phyloP scores from a whole-genome alignment of 345 rosid genomes.

The Lumnitzera littorea region DNA sequence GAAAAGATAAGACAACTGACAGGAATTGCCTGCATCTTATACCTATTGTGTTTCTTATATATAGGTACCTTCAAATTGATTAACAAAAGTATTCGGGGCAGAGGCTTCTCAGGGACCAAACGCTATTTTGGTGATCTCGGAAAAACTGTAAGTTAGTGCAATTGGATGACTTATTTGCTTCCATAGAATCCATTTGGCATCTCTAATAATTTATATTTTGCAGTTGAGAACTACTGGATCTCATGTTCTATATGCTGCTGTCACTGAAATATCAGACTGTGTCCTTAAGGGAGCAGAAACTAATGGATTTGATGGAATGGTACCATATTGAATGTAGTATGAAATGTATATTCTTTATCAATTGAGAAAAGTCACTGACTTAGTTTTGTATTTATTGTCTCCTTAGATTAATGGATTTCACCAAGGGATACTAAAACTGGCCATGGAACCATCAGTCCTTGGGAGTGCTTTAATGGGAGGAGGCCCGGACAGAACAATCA shows the following conservation, averaged over 20 bases:
- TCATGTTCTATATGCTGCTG: conserved; percentile 70
- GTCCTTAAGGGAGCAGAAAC: conserved; percentile 84
- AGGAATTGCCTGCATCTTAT: no score
- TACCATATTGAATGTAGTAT: conserved; percentile 12
- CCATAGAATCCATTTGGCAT: no score
- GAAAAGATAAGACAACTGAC: no score
- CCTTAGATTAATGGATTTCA: conserved; percentile 73
- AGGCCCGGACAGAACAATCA: conserved; percentile 85
- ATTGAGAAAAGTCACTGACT: not conserved
- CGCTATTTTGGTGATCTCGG: conserved; percentile 93
- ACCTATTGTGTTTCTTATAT: not conserved
- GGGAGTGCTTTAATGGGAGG: conserved; percentile 84
- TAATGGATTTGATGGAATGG: conserved; percentile 94
- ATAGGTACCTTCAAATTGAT: conserved; percentile 83
- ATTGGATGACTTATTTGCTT: no score
- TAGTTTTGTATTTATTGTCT: conserved; percentile 3
- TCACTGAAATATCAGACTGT: conserved; percentile 89
- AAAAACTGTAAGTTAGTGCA: conserved; percentile 54
- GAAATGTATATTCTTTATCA: not conserved
- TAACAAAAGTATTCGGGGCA: conserved; percentile 61
- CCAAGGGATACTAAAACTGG: conserved; percentile 83
- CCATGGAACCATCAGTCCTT: conserved; percentile 89
- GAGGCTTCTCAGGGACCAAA: conserved; percentile 79
- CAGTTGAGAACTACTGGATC: conserved; percentile 90
- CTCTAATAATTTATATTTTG: conserved; percentile 7